Conservation (phyloP, 768 basidiomycete species). For the Mycena sanguinolenta region DNA sequence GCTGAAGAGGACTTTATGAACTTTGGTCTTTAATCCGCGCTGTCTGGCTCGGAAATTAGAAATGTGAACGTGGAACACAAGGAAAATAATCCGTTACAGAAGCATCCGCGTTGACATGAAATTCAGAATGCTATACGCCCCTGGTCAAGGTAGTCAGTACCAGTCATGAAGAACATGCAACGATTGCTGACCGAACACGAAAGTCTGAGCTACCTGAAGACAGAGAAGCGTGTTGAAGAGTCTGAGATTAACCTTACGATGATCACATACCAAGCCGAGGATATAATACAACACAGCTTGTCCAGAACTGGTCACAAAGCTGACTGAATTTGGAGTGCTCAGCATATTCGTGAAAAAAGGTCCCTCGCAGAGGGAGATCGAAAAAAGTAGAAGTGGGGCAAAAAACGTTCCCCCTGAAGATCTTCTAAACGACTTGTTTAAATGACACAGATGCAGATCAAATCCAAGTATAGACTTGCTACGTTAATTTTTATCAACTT, state of each 20-base stretch:
- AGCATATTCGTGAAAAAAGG: constrained; percentile 5
- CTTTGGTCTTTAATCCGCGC: constrained; percentile 21
- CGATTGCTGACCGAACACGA: constrained; percentile 28
- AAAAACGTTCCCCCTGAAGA: too few relatives aligned
- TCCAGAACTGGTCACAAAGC: background rate
- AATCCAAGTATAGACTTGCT: too few relatives aligned
- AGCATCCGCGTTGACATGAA: constrained; percentile 33
- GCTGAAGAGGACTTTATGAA: constrained; percentile 24
- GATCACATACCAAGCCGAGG: too few relatives aligned
- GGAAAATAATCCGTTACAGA: constrained; percentile 18
- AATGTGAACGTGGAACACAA: background rate
- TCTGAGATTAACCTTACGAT: too few relatives aligned
- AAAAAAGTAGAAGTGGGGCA: too few relatives aligned
- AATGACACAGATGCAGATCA: too few relatives aligned
- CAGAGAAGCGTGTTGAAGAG: too few relatives aligned
- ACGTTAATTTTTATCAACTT: too few relatives aligned
- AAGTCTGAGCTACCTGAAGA: constrained; percentile 28
- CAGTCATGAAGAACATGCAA: background rate
- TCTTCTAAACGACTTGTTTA: too few relatives aligned
- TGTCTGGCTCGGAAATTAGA: too few relatives aligned
- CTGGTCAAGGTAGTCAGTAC: constrained; percentile 4
- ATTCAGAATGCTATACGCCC: constrained; percentile 27
- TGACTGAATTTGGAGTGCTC: background rate
- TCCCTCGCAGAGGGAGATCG: constrained; percentile 38
- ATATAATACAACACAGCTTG: background rate